Conservation (phyloP, 176 grass and related monocot species). For the Oryza rufipogon region DNA sequence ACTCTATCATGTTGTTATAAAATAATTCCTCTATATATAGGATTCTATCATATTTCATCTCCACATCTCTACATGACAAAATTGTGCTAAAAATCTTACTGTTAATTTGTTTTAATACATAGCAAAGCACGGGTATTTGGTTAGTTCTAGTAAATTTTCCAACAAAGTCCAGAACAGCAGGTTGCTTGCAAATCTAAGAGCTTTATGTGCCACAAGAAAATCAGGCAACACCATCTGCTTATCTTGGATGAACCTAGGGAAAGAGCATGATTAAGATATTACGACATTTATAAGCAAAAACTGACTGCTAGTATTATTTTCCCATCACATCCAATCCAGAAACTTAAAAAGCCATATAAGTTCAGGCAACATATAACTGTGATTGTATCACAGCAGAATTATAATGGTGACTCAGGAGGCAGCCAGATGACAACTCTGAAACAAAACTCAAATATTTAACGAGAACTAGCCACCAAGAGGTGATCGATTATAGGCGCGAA, state of each 20-base stretch:
- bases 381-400: constrained; percentile 17
- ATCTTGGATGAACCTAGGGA: background rate
- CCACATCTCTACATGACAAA: too few species aligned
- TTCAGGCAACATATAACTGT: constrained; percentile 28
- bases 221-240: background rate
- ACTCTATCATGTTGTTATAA: too few species aligned
- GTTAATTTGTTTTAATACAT: too few species aligned
- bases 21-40: too few species aligned
- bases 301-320: constrained; percentile 10
- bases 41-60: too few species aligned
- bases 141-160: too few species aligned
- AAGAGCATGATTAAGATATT: background rate
- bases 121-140: too few species aligned
- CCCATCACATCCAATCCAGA: background rate
- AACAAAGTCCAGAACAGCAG: too few species aligned
- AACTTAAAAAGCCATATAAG: constrained; percentile 32
- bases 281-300: background rate
- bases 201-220: too few species aligned
- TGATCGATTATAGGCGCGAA: background rate
- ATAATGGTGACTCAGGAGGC: constrained; percentile 8
- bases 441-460: constrained; percentile 13
- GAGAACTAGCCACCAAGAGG: constrained; percentile 18
- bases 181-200: too few species aligned
- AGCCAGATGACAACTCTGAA: constrained; percentile 18
- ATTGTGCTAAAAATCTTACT: too few species aligned